These are phyloP conservation scores for Apiotrichum gracile DNA, from an alignment of 1,284 basidiomycete genomes.

Conservation along the genomic window DNA sequence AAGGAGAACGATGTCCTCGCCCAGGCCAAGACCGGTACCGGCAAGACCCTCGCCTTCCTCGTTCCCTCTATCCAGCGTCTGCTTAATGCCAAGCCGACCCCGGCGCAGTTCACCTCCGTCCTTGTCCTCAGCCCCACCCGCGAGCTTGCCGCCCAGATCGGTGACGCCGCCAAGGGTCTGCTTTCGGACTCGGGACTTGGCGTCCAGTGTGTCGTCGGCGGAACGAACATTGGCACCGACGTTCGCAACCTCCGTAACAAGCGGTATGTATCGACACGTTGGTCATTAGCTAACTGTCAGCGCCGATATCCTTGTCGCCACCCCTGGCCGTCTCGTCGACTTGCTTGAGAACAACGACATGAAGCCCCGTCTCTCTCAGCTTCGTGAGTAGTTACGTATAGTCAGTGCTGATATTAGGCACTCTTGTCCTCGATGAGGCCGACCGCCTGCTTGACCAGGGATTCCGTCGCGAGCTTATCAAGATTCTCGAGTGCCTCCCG, in stretches of 20 bases:
- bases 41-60: slow-evolving; percentile 54
- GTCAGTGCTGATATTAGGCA: slow-evolving; percentile 21
- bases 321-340: slow-evolving; percentile 51
- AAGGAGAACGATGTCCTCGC: slow-evolving; percentile 49
- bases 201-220: slow-evolving; percentile 48
- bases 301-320: slow-evolving; percentile 50
- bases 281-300: slow-evolving; percentile 6
- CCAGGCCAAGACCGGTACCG: slow-evolving; percentile 54
- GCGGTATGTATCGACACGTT: slow-evolving; percentile 24
- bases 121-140: slow-evolving; percentile 51
- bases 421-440: slow-evolving; percentile 51
- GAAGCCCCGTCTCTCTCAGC: slow-evolving; percentile 27
- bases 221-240: slow-evolving; percentile 48
- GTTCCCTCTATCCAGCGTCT: slow-evolving; percentile 50
- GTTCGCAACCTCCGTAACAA: slow-evolving; percentile 36
- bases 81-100: slow-evolving; percentile 21
- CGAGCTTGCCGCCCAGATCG: slow-evolving; percentile 50
- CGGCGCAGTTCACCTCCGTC: slow-evolving; percentile 29
- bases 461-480: slow-evolving; percentile 36
- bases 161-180: slow-evolving; percentile 24
- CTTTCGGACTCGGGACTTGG: slow-evolving; percentile 22
- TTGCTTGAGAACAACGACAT: slow-evolving; percentile 47
- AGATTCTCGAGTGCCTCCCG: slow-evolving; percentile 42
- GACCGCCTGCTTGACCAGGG: slow-evolving; percentile 49
- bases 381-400: slow-evolving; percentile 14